phyloP scores from a whole-genome alignment of 352 stramenopile genomes.

The Globisporangium yorkense region DNA sequence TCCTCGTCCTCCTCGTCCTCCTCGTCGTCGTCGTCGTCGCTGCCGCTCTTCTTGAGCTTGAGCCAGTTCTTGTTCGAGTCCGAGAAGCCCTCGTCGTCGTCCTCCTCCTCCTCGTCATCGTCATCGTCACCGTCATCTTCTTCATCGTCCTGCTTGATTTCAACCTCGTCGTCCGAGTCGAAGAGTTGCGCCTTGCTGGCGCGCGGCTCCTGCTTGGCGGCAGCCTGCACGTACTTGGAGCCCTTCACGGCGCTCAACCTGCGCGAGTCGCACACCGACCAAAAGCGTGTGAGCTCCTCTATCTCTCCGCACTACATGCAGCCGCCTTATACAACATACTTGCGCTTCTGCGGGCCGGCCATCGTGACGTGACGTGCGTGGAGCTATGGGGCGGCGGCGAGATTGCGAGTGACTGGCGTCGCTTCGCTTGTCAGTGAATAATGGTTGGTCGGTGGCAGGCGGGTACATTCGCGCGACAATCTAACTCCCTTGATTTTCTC shows the following conservation, averaged over 20 bases:
- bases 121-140: conserved; percentile 43
- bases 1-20: conserved; percentile 36
- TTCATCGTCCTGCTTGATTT: conserved; percentile 32
- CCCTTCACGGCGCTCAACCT: conserved; percentile 20
- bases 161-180: conserved; percentile 56
- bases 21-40: conserved; percentile 37
- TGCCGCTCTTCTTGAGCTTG: conserved; percentile 61
- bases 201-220: conserved; percentile 59
- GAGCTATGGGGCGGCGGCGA: neutral
- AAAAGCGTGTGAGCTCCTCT: neutral
- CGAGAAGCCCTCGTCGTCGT: conserved; percentile 64
- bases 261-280: neutral
- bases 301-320: too few species aligned
- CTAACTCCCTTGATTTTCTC: neutral
- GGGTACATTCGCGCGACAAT: neutral
- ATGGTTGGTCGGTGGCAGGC: neutral
- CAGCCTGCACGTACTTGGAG: conserved; percentile 78
- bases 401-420: conserved; percentile 1
- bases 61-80: conserved; percentile 85
- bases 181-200: conserved; percentile 50
- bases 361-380: conserved; percentile 14
- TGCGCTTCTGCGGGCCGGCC: conserved; percentile 52
- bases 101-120: conserved; percentile 44
- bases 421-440: neutral
- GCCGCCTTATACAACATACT: conserved; percentile 12